Base-by-base conservation (phyloP, 495 filamentous ascomycete species). In the Penicillium coffeae region DNA sequence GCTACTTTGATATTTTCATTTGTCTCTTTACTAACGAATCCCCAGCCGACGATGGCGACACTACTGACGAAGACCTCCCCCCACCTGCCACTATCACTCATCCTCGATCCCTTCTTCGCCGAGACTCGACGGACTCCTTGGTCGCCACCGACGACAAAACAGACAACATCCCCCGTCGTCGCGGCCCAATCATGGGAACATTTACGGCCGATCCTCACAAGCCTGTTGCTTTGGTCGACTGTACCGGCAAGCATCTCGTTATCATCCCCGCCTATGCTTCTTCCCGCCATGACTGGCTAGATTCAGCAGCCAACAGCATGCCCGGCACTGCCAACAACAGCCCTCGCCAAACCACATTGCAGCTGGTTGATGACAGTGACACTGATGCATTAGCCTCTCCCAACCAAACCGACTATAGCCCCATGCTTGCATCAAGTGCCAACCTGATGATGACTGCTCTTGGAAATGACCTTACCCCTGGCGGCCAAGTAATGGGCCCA, bases 1-100 rank as follows among this genome's bases (percentile, higher is more conserved):
- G 55, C 45, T 44, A 42, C 54, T 50, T 53, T 25, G 49, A 34
- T 16, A 42, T 27, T 21, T 44, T 47, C 12, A 30, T 38, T 48
- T 40, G 47, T 45, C 27, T 32, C 46, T 48, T 55, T 79, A 68
- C 86, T 89, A 79, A 89, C 63, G 36, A 44, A 34, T 44, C 55
- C 57, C 22, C 69, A 91, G 87, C 85, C 63, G 88, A 91, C 55
- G 70, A 80, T 69, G 87, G 88, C 45, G 88, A 90, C 54, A 91
- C 88, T 32, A 92, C 88, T 54, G 88, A 92, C 57, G 88, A 92
- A 70, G 88, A 90, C 45, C 71, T 83, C 5, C 82, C 81, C 39
- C 79, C 77, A 18, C 73, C 75, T 13, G 73, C 72, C 21, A 78
- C 71, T 21, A 77, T 78, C 39, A 77, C 73, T 14, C 74, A 76